phyloP scores from a whole-genome alignment of 495 filamentous ascomycete species.

The Aspergillus sclerotiicarbonarius region DNA sequence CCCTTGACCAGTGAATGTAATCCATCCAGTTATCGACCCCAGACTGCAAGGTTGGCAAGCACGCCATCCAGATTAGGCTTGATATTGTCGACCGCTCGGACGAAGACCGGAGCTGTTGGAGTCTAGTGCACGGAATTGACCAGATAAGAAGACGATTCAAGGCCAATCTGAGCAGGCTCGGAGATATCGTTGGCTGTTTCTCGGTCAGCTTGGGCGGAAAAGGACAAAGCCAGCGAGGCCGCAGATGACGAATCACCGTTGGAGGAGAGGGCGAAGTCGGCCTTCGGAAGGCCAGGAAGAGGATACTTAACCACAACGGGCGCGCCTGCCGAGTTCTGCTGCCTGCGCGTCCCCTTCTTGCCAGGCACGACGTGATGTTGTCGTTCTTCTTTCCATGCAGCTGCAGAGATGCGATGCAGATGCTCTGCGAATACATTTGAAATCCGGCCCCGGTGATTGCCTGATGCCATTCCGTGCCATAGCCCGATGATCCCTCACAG shows the following conservation, averaged over 20 bases:
- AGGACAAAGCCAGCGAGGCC: neutral
- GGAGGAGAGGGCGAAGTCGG: conserved; percentile 14
- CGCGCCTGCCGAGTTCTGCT: conserved; percentile 8
- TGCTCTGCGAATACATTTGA: neutral
- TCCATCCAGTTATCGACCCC: too few species aligned
- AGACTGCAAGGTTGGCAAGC: neutral
- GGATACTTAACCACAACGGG: conserved; percentile 10
- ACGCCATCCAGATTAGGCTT: neutral
- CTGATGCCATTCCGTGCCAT: neutral
- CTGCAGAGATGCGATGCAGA: neutral
- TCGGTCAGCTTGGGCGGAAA: neutral
- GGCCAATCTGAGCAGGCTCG: neutral
- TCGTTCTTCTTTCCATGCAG: neutral
- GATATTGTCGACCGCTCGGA: neutral
- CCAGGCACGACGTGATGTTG: neutral
- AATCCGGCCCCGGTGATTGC: neutral
- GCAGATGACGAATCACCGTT: neutral
- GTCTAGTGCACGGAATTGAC: neutral
- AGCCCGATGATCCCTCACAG: conserved; percentile 2
- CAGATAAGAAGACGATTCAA: neutral
- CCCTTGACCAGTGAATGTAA: too few species aligned
- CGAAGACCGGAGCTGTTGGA: neutral
- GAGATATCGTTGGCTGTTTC: neutral
- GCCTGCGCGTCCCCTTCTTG: neutral
- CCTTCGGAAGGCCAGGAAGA: neutral